Conservation (phyloP, 2,329 filamentous ascomycete species). For the Coniochaeta ligniaria region DNA sequence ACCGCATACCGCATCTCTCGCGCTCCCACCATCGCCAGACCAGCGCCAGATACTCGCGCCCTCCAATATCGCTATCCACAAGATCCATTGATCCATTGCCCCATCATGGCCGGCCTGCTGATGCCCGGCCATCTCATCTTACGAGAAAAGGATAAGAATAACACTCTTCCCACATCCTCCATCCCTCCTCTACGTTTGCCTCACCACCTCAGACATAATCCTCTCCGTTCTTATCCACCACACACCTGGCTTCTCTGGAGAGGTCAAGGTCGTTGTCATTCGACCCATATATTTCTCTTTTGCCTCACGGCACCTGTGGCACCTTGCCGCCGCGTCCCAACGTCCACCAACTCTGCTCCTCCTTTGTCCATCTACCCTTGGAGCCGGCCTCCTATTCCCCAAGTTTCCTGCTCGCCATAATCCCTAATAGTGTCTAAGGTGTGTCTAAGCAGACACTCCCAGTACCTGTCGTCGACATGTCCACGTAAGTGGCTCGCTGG, state of each 20-base stretch:
- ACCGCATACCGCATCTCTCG: not conserved
- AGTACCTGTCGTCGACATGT: constrained; percentile 24
- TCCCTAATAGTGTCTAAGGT: constrained; percentile 8
- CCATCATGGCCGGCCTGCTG: constrained; percentile 13
- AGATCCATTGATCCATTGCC: not conserved
- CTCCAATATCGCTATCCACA: not conserved
- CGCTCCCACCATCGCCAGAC: not conserved
- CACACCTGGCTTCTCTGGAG: constrained; percentile 16
- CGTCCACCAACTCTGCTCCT: constrained; percentile 17
- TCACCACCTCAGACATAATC: constrained; percentile 19
- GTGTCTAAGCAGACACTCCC: not conserved
- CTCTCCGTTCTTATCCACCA: not conserved
- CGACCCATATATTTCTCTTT: constrained; percentile 7
- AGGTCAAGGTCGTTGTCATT: constrained; percentile 11
- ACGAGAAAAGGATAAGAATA: constrained; percentile 21
- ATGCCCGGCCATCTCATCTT: constrained; percentile 15
- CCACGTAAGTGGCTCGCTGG: constrained; percentile 29
- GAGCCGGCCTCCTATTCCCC: constrained; percentile 11
- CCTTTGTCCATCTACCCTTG: constrained; percentile 5
- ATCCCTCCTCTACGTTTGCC: constrained; percentile 13
- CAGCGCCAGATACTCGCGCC: not conserved
- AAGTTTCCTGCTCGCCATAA: not conserved
- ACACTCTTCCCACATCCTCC: constrained; percentile 6
- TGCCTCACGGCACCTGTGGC: constrained; percentile 6
- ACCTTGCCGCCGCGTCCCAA: constrained; percentile 4